Conservation (phyloP, 208 protist species). For the Porcisia deanei region DNA sequence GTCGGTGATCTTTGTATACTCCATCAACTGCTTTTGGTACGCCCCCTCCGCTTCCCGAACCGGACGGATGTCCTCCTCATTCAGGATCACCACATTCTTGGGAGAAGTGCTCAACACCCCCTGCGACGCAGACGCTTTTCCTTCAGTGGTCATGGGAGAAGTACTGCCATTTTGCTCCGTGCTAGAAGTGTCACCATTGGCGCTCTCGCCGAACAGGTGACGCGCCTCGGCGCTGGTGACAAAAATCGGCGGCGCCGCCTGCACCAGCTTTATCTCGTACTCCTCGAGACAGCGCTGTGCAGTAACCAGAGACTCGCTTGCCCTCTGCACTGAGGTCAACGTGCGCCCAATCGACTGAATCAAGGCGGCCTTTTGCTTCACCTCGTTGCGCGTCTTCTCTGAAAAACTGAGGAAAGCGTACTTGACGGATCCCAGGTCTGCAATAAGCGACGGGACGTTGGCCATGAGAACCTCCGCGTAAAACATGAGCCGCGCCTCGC, state of each 20-base stretch:
- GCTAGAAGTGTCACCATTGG: slow-evolving; percentile 1
- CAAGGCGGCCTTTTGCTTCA: slow-evolving; percentile 64
- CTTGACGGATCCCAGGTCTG: slow-evolving; percentile 70
- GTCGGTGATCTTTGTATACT: slow-evolving; percentile 15
- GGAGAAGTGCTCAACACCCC: not conserved
- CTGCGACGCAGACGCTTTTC: not conserved
- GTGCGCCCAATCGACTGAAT: slow-evolving; percentile 58
- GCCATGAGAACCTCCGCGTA: slow-evolving; percentile 62
- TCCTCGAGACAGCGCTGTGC: slow-evolving; percentile 9
- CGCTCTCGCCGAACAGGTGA: not conserved
- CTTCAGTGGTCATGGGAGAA: not conserved
- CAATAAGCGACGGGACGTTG: slow-evolving; percentile 57
- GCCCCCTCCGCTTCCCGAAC: slow-evolving; percentile 47
- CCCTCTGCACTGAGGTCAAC: slow-evolving; percentile 37
- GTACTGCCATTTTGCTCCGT: slow-evolving; percentile 2
- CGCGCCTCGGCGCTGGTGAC: slow-evolving; percentile 34
- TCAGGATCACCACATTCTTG: slow-evolving; percentile 31
- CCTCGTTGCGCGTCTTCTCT: slow-evolving; percentile 64
- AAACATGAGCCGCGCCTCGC: slow-evolving; percentile 60
- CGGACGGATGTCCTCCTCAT: slow-evolving; percentile 38
- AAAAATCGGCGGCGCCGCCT: slow-evolving; percentile 47
- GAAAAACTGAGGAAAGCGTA: slow-evolving; percentile 74
- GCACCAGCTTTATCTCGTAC: slow-evolving; percentile 53
- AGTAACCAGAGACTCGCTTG: slow-evolving; percentile 27
- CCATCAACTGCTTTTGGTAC: slow-evolving; percentile 29